These are phyloP conservation scores for Neopestalotiopsis sp. DNA, from an alignment of 2,329 filamentous ascomycete genomes.

Conservation along the genomic window DNA sequence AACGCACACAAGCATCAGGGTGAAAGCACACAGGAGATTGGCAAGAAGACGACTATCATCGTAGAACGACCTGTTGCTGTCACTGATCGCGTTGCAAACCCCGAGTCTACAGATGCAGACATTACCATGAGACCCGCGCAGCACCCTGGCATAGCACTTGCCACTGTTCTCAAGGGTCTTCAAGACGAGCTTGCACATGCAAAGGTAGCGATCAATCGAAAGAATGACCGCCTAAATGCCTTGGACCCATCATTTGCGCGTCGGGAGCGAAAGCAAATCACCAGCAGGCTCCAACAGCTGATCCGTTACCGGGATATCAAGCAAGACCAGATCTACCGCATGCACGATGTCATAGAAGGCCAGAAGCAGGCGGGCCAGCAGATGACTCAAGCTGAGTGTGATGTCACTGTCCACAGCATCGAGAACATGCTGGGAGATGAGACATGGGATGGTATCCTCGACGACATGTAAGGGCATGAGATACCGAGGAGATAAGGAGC, in stretches of 20 bases:
- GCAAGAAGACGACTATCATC: conserved; percentile 63
- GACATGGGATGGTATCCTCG: conserved; percentile 35
- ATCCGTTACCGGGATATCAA: conserved; percentile 72
- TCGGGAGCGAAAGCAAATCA: conserved; percentile 65
- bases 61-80: conserved; percentile 70
- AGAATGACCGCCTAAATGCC: conserved; percentile 66
- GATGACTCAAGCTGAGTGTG: conserved; percentile 67
- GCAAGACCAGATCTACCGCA: conserved; percentile 78
- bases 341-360: conserved; percentile 84
- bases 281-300: conserved; percentile 64
- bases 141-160: conserved; percentile 73
- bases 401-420: conserved; percentile 66
- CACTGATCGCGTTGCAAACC: conserved; percentile 61
- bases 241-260: conserved; percentile 71
- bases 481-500: conserved; percentile 5
- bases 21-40: conserved; percentile 42
- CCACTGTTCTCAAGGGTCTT: conserved; percentile 81
- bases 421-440: conserved; percentile 32
- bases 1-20: conserved; percentile 40
- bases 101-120: conserved; percentile 27
- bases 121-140: conserved; percentile 70
- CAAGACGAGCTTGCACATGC: conserved; percentile 81
- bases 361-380: conserved; percentile 70
- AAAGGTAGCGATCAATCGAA: conserved; percentile 68
- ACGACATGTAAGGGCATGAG: conserved; percentile 10